Conservation (phyloP, 805 yeast genomes). For the Cyberlindnera galapagoensis region DNA sequence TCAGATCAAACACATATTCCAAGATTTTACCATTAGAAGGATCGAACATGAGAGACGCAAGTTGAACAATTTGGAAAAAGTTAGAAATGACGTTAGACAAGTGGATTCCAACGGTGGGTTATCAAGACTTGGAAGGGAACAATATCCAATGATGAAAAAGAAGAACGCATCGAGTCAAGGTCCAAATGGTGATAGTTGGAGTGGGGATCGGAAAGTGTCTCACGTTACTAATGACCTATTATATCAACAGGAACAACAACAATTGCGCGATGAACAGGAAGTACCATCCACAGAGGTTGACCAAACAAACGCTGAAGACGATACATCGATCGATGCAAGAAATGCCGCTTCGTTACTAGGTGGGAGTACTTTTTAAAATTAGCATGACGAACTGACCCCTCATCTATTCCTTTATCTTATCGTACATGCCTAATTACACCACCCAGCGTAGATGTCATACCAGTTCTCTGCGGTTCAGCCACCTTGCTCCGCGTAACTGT, state of each 20-base stretch:
- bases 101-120: conserved; percentile 78
- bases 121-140: conserved; percentile 73
- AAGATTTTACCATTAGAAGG: conserved; percentile 55
- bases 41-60: conserved; percentile 85
- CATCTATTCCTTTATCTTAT: too few species aligned
- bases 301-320: conserved; percentile 22
- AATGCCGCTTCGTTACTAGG: conserved; percentile 82
- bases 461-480: too few species aligned
- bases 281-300: conserved; percentile 15
- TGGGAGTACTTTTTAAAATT: conserved; percentile 53
- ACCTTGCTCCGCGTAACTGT: not conserved
- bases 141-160: conserved; percentile 31
- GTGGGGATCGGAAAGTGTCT: conserved; percentile 41
- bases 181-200: conserved; percentile 50
- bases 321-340: conserved; percentile 60
- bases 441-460: too few species aligned
- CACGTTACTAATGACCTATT: conserved; percentile 23
- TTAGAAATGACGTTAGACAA: conserved; percentile 63
- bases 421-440: too few species aligned
- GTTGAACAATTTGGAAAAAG: conserved; percentile 63
- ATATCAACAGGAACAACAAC: conserved; percentile 8
- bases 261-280: conserved; percentile 4
- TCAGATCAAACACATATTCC: conserved; percentile 47
- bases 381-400: not conserved
- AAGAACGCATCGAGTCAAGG: conserved; percentile 34